Evolutionary conservation across 495 filamentous ascomycete genomes (phyloP).

Genomic region (Cryomyces minteri): DNA sequence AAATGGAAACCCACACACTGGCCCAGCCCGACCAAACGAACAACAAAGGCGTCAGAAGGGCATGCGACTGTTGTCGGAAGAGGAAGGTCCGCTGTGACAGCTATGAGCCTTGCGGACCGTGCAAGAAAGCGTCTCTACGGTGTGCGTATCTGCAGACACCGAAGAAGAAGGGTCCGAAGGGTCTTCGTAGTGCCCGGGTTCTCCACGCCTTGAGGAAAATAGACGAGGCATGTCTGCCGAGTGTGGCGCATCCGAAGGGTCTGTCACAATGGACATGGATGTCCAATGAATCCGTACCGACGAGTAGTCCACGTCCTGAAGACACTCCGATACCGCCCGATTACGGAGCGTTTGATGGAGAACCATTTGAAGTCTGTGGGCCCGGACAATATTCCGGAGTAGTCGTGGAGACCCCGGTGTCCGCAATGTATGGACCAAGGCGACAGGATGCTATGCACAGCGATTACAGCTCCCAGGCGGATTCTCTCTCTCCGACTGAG

Average conservation of each 20-base stretch:
- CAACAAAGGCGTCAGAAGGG: slow-evolving; percentile 6
- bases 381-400: too few species aligned
- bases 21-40: background rate
- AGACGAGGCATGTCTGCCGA: slow-evolving; percentile 3
- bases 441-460: too few species aligned
- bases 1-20: too few species aligned
- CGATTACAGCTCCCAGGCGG: background rate
- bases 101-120: slow-evolving; percentile 9
- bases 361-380: too few species aligned
- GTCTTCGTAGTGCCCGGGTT: slow-evolving; percentile 10
- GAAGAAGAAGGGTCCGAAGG: slow-evolving; percentile 15
- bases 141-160: slow-evolving; percentile 15
- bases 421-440: background rate
- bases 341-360: background rate
- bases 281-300: background rate
- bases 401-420: background rate
- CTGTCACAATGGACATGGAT: background rate
- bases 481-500: background rate
- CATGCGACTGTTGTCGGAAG: slow-evolving; percentile 15
- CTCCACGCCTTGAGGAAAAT: slow-evolving; percentile 11
- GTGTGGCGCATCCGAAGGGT: background rate
- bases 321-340: too few species aligned
- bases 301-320: background rate
- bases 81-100: slow-evolving; percentile 12
- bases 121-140: slow-evolving; percentile 9